These are phyloP conservation scores for Amylocystis lapponica DNA, from an alignment of 768 basidiomycete genomes.

Conservation along the genomic window DNA sequence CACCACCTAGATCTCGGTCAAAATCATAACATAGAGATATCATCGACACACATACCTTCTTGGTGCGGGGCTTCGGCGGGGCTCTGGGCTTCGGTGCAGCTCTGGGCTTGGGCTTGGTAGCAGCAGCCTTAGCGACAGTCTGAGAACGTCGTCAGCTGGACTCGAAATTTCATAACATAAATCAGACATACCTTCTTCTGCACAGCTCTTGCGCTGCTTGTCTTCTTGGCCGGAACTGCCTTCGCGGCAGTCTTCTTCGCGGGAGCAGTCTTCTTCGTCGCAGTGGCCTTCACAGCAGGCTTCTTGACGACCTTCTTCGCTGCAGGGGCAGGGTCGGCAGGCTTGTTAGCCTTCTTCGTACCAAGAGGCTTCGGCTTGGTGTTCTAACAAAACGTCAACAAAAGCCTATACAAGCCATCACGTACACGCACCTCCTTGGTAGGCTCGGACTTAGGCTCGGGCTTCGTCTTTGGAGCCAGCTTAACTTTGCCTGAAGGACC, in stretches of 20 bases:
- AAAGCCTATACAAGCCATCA: neutral
- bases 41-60: conserved; percentile 14
- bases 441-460: conserved; percentile 27
- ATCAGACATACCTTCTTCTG: conserved; percentile 27
- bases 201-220: conserved; percentile 23
- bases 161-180: neutral
- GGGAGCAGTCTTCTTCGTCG: conserved; percentile 21
- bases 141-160: conserved; percentile 3
- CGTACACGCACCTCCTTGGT: conserved; percentile 54
- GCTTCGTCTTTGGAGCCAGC: conserved; percentile 52
- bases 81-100: conserved; percentile 19
- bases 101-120: conserved; percentile 20
- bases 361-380: conserved; percentile 28
- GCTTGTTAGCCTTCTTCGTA: conserved; percentile 15
- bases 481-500: conserved; percentile 72
- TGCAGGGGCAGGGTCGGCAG: conserved; percentile 1
- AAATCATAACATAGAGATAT: too few relatives aligned
- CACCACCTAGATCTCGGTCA: too few relatives aligned
- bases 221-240: conserved; percentile 29
- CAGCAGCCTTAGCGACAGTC: conserved; percentile 26
- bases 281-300: conserved; percentile 36
- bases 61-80: conserved; percentile 12
- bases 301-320: conserved; percentile 17
- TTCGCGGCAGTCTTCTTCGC: conserved; percentile 21
- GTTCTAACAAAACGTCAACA: conserved; percentile 22